Percentiles rank a stretch among this genome's conserved stretches.
Conservation (phyloP, 139 green algal genomes). For the Trebouxia sp. region DNA sequence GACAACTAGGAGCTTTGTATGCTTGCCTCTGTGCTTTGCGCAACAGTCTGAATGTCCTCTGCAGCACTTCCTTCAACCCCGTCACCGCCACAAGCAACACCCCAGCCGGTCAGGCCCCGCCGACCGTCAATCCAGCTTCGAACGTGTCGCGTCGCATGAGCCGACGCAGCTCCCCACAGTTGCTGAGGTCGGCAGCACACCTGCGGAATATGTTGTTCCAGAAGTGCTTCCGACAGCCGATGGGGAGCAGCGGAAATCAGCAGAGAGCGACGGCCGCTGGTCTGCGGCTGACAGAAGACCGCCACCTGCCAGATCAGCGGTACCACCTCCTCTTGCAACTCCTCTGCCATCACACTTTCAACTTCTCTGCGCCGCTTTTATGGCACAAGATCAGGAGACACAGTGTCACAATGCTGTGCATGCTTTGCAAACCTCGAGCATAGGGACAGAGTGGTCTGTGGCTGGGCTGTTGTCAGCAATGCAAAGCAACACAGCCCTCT, state of each 20-base stretch:
- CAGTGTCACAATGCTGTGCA: too few relatives aligned
- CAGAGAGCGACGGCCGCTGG: not conserved
- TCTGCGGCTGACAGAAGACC: not conserved
- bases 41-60: too few relatives aligned
- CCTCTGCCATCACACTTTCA: not conserved
- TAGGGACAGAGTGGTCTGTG: too few relatives aligned
- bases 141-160: not conserved
- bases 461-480: too few relatives aligned
- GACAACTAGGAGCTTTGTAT: too few relatives aligned
- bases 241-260: not conserved
- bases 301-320: not conserved
- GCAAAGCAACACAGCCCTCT: too few relatives aligned
- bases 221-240: too few relatives aligned
- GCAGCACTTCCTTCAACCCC: constrained; percentile 6
- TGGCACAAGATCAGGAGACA: too few relatives aligned
- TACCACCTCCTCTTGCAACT: constrained; percentile 1
- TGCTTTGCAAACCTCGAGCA: too few relatives aligned
- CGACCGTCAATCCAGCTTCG: not conserved
- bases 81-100: not conserved
- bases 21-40: too few relatives aligned
- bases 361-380: too few relatives aligned
- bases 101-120: not conserved
- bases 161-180: not conserved
- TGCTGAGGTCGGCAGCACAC: not conserved
- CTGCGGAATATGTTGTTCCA: not conserved